A percentile compares a stretch with the other conserved stretches of the same genome.
Evolutionary conservation across 73 alveolate genomes (phyloP).

Genomic region (Paramecium biaurelia): DNA sequence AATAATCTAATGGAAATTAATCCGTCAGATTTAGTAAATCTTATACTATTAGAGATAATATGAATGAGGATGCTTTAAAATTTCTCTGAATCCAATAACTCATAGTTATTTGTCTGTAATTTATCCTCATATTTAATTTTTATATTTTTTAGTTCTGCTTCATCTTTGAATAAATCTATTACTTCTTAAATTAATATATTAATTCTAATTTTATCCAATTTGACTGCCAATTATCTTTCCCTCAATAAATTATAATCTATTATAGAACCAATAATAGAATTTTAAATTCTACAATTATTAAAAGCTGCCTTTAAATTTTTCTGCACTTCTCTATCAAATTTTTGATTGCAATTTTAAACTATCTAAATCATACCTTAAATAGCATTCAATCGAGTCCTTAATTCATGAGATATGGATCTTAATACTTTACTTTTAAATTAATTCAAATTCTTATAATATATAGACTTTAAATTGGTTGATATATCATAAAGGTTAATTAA

Average conservation of each 20-base stretch:
- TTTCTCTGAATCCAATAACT: background rate
- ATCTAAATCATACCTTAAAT: background rate
- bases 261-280: slow-evolving; percentile 1
- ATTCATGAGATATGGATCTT: slow-evolving; percentile 21
- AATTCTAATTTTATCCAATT: background rate
- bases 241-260: background rate
- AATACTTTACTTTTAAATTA: slow-evolving; percentile 21
- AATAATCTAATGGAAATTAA: background rate
- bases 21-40: background rate
- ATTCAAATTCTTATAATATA: background rate
- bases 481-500: slow-evolving; percentile 6
- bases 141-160: slow-evolving; percentile 13
- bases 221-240: background rate
- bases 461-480: background rate
- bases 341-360: background rate
- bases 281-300: slow-evolving; percentile 24
- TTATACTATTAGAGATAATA: background rate
- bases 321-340: background rate
- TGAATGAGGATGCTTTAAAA: background rate
- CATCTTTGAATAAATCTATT: background rate
- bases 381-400: slow-evolving; percentile 23
- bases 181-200: background rate
- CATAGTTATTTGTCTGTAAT: background rate
- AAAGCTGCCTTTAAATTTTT: background rate
- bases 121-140: background rate